Percentiles rank a stretch among this genome's conserved stretches.
phyloP scores from a whole-genome alignment of 345 rosid species.

The Lenwebbia sp. region DNA sequence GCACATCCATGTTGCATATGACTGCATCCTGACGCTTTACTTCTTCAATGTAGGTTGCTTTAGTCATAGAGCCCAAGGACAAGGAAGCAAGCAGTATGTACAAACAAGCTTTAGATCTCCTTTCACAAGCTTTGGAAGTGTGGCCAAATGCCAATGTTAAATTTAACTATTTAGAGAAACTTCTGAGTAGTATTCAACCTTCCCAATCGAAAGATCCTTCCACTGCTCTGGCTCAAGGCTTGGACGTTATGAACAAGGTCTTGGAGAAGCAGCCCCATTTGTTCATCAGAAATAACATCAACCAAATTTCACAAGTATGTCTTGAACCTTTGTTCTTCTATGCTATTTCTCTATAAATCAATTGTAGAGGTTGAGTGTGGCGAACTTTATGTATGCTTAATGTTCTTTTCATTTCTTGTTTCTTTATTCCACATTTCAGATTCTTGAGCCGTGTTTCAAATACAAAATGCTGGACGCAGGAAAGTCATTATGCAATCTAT shows the following conservation, averaged over 20 bases:
- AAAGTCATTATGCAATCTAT: constrained; percentile 79
- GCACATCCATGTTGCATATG: background rate
- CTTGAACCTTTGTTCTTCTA: background rate
- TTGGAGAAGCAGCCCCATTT: constrained; percentile 95
- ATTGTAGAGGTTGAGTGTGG: background rate
- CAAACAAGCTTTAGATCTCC: constrained; percentile 85
- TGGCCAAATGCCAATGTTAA: constrained; percentile 98
- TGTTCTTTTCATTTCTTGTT: background rate
- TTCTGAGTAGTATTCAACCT: constrained; percentile 77
- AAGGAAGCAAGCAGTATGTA: constrained; percentile 89
- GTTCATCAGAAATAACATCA: constrained; percentile 83
- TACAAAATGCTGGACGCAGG: constrained; percentile 93
- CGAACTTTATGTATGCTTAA: background rate
- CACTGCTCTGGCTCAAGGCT: constrained; percentile 93
- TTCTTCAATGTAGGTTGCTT: constrained; percentile 60
- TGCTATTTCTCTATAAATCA: background rate
- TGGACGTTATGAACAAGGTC: constrained; percentile 98
- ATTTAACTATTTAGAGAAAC: constrained; percentile 91
- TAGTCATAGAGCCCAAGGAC: constrained; percentile 99
- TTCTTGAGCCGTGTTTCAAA: constrained; percentile 97
- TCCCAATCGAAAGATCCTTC: constrained; percentile 97
- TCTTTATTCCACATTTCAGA: constrained; percentile 30
- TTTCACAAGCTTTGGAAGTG: constrained; percentile 93
- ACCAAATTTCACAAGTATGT: constrained; percentile 86
- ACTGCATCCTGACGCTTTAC: background rate